Evolutionary conservation across 2,329 filamentous ascomycete species (phyloP), one percentile per base, ranked within the genome.

Genomic region (Colletotrichum theobromicola): DNA sequence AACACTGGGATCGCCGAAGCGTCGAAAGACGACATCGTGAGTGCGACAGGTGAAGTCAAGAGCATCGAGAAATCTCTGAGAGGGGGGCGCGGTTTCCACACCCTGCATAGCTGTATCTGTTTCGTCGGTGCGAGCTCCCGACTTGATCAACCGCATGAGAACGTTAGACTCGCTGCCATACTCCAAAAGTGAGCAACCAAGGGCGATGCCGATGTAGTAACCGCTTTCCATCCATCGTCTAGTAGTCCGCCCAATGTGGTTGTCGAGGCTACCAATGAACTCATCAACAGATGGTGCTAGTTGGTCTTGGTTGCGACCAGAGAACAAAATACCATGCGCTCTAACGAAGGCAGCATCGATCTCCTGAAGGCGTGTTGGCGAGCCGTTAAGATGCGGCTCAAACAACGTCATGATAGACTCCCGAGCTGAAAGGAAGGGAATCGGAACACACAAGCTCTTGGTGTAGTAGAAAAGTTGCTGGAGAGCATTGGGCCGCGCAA

Each of bases 391-490:
- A 0, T 92, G 83, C 0, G 91, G 91, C 4, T 92, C 90, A 66
- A 96, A 93, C 0, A 96, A 82, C 0, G 93, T 94, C 81, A 93
- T 87, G 46, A 96, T 91, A 0, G 90, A 93, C 65, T 95, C 93
- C 3, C 90, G 87, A 0, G 94, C 92, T n/a, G 92, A 92, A 0
- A 83, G 81, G 73, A 96, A 96, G 0, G 92, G 92, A 3, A 91
- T 87, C 0, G 90, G 86, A 1, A 94, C 94, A 32, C 91, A 94
- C 0, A 96, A 86, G 0, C 92, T 92, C 75, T 94, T 94, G 0
- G 88, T 84, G 77, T 95, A 96, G 74, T 91, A 94, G 78, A 91
- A 95, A 0, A 96, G 83, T 80, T 96, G 94, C 70, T 93, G 91
- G 0, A 95, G 82, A 1, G 90, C 89, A 74, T 94, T 92, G 0